Evolutionary conservation across 2,329 filamentous ascomycete species (phyloP).

Genomic region (Trichoderma sp.): DNA sequence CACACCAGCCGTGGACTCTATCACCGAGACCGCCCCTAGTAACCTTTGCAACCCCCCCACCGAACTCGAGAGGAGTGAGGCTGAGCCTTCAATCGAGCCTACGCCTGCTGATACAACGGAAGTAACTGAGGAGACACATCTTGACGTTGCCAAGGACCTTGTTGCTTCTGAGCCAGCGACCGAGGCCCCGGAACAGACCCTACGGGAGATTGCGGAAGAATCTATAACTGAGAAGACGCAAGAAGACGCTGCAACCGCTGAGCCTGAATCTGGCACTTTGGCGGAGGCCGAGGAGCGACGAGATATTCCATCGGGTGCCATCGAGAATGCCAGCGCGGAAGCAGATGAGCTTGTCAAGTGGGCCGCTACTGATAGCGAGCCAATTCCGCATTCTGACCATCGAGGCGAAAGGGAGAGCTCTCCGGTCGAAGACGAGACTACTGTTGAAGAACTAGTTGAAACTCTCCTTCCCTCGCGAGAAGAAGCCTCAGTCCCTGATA

Average conservation of each 20-base stretch:
- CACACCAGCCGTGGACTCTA: neutral
- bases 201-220: neutral
- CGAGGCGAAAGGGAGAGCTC: slow-evolving; percentile 30
- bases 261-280: neutral
- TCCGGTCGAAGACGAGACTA: slow-evolving; percentile 20
- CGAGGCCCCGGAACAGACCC: neutral
- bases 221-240: neutral
- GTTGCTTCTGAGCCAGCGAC: neutral
- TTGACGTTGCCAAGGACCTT: neutral
- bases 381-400: neutral
- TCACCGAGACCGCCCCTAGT: neutral
- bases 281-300: slow-evolving; percentile 6
- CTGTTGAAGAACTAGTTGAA: neutral
- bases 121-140: neutral
- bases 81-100: neutral
- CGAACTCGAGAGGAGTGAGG: neutral
- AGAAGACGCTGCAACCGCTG: neutral
- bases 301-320: neutral
- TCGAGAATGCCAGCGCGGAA: neutral
- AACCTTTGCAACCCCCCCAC: neutral
- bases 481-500: neutral
- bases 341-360: slow-evolving; percentile 9
- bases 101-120: neutral
- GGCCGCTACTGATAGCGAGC: slow-evolving; percentile 13
- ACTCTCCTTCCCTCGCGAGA: neutral